Evolutionary conservation across 2,329 filamentous ascomycete species (phyloP).

Genomic region (Hypomyces rosellus): DNA sequence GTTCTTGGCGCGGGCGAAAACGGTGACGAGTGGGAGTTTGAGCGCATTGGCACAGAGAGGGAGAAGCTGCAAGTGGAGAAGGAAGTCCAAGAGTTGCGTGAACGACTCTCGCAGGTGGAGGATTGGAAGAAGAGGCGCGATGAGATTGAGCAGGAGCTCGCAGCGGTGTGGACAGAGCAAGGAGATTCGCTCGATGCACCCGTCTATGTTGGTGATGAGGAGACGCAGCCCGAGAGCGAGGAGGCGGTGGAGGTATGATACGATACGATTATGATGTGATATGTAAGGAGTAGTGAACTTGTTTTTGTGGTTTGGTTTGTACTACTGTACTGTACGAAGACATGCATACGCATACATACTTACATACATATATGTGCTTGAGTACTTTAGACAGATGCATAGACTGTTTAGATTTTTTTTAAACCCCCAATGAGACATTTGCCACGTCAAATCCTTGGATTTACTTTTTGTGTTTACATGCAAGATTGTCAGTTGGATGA

Average conservation of each 20-base stretch:
- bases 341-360: no score
- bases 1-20: constrained; percentile 73
- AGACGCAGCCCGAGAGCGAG: not conserved
- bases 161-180: constrained; percentile 52
- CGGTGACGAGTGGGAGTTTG: constrained; percentile 86
- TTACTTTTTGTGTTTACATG: not conserved
- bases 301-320: no score
- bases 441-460: not conserved
- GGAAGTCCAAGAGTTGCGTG: constrained; percentile 77
- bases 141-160: constrained; percentile 79
- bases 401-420: not conserved
- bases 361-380: not conserved
- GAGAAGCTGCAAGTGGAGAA: constrained; percentile 93
- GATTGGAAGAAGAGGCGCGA: constrained; percentile 71
- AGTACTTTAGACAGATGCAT: not conserved
- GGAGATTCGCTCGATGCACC: constrained; percentile 44
- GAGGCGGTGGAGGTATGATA: constrained; percentile 5
- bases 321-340: no score
- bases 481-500: not conserved
- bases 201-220: constrained; percentile 27
- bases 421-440: no score
- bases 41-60: constrained; percentile 85
- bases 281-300: not conserved
- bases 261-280: not conserved
- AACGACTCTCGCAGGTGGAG: constrained; percentile 73